Evolutionary conservation across 208 protist genomes (phyloP).

Genomic region (Acanthamoeba polyphaga): DNA sequence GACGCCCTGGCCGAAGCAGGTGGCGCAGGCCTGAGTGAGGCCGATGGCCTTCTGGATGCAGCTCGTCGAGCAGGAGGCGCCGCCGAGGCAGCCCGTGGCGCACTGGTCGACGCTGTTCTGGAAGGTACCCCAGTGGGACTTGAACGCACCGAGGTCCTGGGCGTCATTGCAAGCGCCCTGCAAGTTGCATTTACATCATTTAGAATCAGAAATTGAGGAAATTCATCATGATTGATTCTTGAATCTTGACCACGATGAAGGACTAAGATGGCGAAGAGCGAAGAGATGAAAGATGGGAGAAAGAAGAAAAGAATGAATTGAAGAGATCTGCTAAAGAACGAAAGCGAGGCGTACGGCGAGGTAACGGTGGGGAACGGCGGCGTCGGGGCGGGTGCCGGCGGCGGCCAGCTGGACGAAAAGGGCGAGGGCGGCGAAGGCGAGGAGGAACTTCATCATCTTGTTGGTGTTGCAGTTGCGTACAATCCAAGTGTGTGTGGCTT

Average conservation of each 20-base stretch:
- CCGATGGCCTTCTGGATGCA: conserved; percentile 14
- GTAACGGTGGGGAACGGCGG: not conserved
- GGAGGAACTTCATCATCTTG: not conserved
- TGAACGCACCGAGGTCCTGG: conserved; percentile 4
- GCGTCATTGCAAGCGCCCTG: conserved; percentile 23
- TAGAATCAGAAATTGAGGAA: too few species aligned
- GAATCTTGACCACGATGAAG: too few species aligned
- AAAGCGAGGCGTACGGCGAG: not conserved
- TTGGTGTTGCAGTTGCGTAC: not conserved
- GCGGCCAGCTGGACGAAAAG: not conserved
- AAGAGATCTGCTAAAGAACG: not conserved
- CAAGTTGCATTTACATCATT: too few species aligned
- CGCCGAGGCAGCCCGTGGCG: conserved; percentile 12
- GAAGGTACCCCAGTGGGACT: conserved; percentile 21
- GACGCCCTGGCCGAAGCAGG: conserved; percentile 29
- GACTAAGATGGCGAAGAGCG: not conserved
- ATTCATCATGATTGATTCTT: too few species aligned
- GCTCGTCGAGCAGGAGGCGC: not conserved
- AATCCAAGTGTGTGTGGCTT: not conserved
- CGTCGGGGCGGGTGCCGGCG: not conserved
- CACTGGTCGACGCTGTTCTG: conserved; percentile 14
- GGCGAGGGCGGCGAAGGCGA: not conserved
- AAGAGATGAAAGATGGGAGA: not conserved
- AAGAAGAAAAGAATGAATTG: not conserved
- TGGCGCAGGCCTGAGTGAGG: not conserved